phyloP scores from a whole-genome alignment of 108 stramenopile genomes.

The Nitzschia putrida region DNA sequence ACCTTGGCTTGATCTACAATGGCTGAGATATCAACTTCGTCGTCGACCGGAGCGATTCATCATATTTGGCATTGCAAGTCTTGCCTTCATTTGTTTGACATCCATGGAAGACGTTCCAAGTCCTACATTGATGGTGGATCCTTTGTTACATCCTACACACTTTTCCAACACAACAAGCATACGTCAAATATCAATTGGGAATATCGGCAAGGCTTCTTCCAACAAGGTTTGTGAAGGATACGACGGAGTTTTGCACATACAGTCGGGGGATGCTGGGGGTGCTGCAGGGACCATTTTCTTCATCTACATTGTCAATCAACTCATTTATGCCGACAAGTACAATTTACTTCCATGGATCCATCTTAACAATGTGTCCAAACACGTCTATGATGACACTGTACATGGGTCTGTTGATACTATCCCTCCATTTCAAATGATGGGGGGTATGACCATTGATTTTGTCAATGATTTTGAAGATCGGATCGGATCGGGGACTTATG shows the following conservation, averaged over 20 bases:
- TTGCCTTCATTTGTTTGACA: too few species aligned
- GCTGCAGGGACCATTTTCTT: conserved; percentile 41
- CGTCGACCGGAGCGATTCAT: too few species aligned
- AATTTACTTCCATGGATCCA: conserved; percentile 52
- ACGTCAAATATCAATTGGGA: too few species aligned
- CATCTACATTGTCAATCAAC: conserved; percentile 43
- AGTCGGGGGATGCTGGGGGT: conserved; percentile 19
- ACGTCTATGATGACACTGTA: conserved; percentile 38
- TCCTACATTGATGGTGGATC: too few species aligned
- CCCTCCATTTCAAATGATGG: background rate
- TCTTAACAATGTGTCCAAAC: conserved; percentile 25
- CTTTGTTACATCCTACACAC: too few species aligned
- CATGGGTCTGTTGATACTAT: conserved; percentile 6
- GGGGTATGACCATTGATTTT: background rate
- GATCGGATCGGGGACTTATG: background rate
- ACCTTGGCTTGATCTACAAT: too few species aligned
- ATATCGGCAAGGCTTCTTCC: background rate
- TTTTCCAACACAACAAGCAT: too few species aligned
- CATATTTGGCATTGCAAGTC: too few species aligned
- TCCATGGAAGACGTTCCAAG: too few species aligned
- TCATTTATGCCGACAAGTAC: conserved; percentile 46
- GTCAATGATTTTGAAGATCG: background rate
- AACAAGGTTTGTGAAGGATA: conserved; percentile 28
- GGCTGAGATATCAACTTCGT: too few species aligned
- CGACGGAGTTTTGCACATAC: conserved; percentile 44